Conservation (phyloP, 441 rosid genomes). For the Croton laevigatus region DNA sequence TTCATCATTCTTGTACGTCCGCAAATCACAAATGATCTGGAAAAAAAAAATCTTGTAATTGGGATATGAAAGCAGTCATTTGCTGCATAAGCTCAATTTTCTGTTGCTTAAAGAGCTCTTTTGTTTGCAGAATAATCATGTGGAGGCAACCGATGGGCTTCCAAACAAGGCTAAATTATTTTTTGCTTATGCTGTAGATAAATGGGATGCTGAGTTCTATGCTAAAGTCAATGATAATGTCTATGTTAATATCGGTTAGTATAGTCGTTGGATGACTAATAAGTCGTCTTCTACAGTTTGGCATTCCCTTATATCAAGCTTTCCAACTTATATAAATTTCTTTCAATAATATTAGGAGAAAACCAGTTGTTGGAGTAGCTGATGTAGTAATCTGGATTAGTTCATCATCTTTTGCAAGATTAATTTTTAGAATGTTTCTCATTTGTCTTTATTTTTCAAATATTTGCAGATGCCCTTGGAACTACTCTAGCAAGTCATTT, state of each 20-base stretch:
- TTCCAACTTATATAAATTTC: not conserved
- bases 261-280: not conserved
- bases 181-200: conserved; percentile 60
- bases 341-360: not conserved
- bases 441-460: conserved; percentile 3
- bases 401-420: not conserved
- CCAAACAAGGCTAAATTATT: conserved; percentile 68
- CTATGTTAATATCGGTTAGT: conserved; percentile 81
- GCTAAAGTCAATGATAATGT: conserved; percentile 87
- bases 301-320: not conserved
- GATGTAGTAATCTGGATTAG: not conserved
- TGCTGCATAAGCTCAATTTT: conserved; percentile 9
- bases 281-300: not conserved
- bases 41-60: not conserved
- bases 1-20: conserved; percentile 76
- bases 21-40: not conserved
- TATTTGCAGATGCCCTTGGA: conserved; percentile 64
- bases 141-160: conserved; percentile 59
- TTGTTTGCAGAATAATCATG: conserved; percentile 54
- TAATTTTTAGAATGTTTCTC: not conserved
- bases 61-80: conserved; percentile 6
- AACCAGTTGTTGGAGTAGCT: not conserved
- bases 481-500: conserved; percentile 69
- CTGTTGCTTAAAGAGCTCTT: conserved; percentile 12
- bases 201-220: conserved; percentile 90